Conservation (phyloP, 768 basidiomycete genomes). For the Kwoniella pini region DNA sequence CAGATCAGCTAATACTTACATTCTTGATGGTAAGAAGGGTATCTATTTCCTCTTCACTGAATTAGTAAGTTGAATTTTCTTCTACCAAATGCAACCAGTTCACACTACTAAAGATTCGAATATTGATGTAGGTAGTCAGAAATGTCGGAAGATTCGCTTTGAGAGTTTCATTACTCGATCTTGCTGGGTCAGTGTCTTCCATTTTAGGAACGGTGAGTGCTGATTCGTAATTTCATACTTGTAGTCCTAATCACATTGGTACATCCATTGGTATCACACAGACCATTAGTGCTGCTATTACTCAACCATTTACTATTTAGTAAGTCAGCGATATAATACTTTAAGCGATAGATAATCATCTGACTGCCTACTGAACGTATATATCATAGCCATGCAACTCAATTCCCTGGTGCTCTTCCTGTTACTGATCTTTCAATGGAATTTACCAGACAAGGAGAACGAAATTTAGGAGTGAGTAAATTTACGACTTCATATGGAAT, state of each 20-base stretch:
- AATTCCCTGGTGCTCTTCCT: slow-evolving; percentile 12
- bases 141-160: slow-evolving; percentile 14
- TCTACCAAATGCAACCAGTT: neutral
- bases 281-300: slow-evolving; percentile 6
- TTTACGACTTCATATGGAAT: neutral
- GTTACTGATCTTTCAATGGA: slow-evolving; percentile 15
- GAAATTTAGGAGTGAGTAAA: slow-evolving; percentile 22
- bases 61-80: slow-evolving; percentile 15
- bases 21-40: slow-evolving; percentile 5
- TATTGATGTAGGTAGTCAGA: slow-evolving; percentile 7
- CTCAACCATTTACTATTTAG: slow-evolving; percentile 15
- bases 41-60: slow-evolving; percentile 22
- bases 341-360: no score
- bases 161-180: slow-evolving; percentile 5
- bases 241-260: slow-evolving; percentile 11
- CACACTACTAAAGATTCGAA: no score
- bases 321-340: no score
- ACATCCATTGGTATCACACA: slow-evolving; percentile 17
- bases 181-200: slow-evolving; percentile 13
- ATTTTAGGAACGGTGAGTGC: neutral
- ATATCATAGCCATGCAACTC: slow-evolving; percentile 5
- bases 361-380: neutral
- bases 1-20: neutral
- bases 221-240: neutral
- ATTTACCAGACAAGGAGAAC: slow-evolving; percentile 18